Evolutionary conservation across 768 basidiomycete genomes (phyloP), one percentile per base, ranked within the genome.

Genomic region (Russula abietina): DNA sequence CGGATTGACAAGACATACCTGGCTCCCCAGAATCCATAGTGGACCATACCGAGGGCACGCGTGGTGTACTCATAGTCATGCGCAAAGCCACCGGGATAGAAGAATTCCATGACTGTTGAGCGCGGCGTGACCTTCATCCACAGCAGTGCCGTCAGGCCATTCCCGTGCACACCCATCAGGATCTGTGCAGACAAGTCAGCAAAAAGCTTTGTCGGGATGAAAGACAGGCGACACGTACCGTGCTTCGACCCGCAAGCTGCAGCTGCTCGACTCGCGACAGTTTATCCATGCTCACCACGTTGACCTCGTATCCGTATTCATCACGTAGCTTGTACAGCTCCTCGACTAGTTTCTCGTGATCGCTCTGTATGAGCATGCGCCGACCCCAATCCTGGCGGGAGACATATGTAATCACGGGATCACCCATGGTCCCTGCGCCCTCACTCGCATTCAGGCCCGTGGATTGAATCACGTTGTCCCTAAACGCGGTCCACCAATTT

Each of bases 101-200:
- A 94, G 75, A 97, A 93, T 70, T 97, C 94, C 70, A 96, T 91
- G 36, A 97, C 92, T 0, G 94, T 93, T 36, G 91, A 82, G 19
- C 87, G 79, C 6, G 86, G 85, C 3, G 82, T 83, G 2, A 91
- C 89, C 26, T 89, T 87, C 94, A 96, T 97, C 93, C 93, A 97
- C 5, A 97, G 71, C 0, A 95, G 80, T 32, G 91, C 81, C 0
- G 93, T 95, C 43, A 97, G 73, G 36, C 91, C 94, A 70, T 97
- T 96, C 11, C 94, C 93, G 69, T 96, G 93, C 17, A 96, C 88
- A 61, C 93, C 93, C 82, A 95, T 88, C 86, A 96, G 82, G 69
- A 96, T 91, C 93, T 96, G 64, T 7, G 33, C n/a, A 45, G 33
- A 26, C 64, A 11, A 56, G 51, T 57, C 39, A 65, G 55, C 10